A percentile compares a stretch with the other conserved stretches of the same genome.
These are phyloP conservation scores for Lithospermum erythrorhizon DNA, from an alignment of 257 asterid genomes.

Conservation along the genomic window DNA sequence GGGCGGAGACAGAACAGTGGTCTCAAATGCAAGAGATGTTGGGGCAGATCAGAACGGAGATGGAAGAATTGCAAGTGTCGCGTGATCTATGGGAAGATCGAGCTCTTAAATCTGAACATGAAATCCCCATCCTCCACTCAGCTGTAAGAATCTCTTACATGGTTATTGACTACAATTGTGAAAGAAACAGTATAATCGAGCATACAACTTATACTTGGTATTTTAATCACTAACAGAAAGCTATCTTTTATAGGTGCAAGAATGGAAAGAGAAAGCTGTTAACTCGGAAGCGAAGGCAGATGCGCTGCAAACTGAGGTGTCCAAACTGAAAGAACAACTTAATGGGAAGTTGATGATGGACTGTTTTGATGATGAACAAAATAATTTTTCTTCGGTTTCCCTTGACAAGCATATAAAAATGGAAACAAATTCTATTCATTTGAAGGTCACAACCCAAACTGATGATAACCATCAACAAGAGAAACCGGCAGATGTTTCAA, in stretches of 20 bases:
- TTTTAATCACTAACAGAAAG: neutral
- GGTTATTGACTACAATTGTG: neutral
- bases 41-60: slow-evolving; percentile 58
- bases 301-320: slow-evolving; percentile 29
- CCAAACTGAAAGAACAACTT: slow-evolving; percentile 25
- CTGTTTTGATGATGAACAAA: slow-evolving; percentile 3
- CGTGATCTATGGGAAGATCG: slow-evolving; percentile 71
- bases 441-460: slow-evolving; percentile 14
- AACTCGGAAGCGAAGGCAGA: slow-evolving; percentile 37
- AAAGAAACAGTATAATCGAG: neutral
- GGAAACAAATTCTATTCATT: slow-evolving; percentile 18
- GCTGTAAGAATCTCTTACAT: slow-evolving; percentile 29
- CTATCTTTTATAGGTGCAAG: slow-evolving; percentile 38
- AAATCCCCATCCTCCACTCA: slow-evolving; percentile 38
- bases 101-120: slow-evolving; percentile 31
- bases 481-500: slow-evolving; percentile 6
- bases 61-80: slow-evolving; percentile 65
- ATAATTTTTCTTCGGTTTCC: slow-evolving; percentile 17
- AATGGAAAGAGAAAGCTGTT: slow-evolving; percentile 57
- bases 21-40: slow-evolving; percentile 92
- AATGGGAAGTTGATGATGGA: slow-evolving; percentile 15
- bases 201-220: neutral
- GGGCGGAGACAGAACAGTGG: slow-evolving; percentile 92
- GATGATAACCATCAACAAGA: slow-evolving; percentile 1
- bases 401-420: slow-evolving; percentile 27